These are phyloP conservation scores for Fraxinus xanthoxyloides DNA, from an alignment of 305 asterid species.

Conservation along the genomic window DNA sequence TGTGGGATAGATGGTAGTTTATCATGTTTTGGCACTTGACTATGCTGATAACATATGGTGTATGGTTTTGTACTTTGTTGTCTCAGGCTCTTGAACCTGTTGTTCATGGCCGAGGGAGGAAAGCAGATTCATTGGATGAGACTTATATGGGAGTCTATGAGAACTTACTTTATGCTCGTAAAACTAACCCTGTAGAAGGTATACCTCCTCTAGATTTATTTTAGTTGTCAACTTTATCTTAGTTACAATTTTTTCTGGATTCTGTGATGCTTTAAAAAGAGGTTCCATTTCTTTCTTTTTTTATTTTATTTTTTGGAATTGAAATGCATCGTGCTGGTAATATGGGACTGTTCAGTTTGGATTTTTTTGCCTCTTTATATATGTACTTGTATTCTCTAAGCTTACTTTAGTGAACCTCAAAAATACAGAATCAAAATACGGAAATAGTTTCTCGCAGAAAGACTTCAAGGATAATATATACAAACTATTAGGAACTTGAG, in stretches of 20 bases:
- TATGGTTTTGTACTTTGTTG: conserved; percentile 13
- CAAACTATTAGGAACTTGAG: neutral
- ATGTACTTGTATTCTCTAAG: conserved; percentile 4
- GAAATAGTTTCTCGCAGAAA: neutral
- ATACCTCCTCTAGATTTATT: conserved; percentile 16
- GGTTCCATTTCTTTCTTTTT: neutral
- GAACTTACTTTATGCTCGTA: conserved; percentile 82
- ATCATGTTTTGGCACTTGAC: conserved; percentile 10
- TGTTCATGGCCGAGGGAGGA: conserved; percentile 95
- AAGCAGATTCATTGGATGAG: conserved; percentile 77
- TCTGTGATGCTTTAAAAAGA: neutral
- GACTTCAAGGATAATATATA: neutral
- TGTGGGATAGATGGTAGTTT: conserved; percentile 4
- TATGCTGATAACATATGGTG: neutral
- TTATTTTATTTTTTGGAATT: neutral
- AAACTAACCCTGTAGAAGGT: conserved; percentile 86
- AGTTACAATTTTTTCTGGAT: conserved; percentile 5
- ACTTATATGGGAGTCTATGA: conserved; percentile 84
- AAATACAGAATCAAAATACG: neutral
- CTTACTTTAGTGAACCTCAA: neutral
- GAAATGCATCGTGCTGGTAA: neutral
- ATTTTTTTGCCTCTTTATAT: neutral
- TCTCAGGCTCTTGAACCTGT: conserved; percentile 72
- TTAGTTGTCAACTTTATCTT: neutral
- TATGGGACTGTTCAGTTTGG: neutral